Evolutionary conservation across 2,329 filamentous ascomycete genomes (phyloP).

Genomic region (Ceratocystiopsis brevicomis): DNA sequence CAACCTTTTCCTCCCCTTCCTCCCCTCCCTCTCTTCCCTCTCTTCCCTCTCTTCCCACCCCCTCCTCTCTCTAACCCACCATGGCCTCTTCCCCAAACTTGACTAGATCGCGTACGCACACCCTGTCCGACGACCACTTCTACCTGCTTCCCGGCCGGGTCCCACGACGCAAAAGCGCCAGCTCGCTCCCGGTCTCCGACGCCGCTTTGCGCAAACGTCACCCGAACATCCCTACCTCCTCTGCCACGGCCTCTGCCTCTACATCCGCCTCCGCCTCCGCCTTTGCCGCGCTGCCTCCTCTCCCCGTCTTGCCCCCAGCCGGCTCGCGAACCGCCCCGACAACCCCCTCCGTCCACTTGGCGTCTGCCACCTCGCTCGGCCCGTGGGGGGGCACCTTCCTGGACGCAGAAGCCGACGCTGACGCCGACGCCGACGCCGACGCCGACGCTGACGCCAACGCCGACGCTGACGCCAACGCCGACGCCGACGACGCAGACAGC

Average conservation of each 20-base stretch:
- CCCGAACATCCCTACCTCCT: not conserved
- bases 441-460: not conserved
- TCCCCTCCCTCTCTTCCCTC: not conserved
- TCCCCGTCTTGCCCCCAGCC: not conserved
- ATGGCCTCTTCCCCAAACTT: constrained; percentile 4
- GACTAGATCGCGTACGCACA: constrained; percentile 7
- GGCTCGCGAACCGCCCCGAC: not conserved
- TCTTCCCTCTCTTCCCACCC: not conserved
- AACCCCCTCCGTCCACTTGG: constrained; percentile 1
- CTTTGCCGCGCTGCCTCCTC: not conserved
- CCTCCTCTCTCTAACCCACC: constrained; percentile 1
- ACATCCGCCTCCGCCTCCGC: not conserved
- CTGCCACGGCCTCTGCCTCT: not conserved
- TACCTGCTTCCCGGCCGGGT: constrained; percentile 1
- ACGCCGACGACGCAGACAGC: not conserved
- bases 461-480: not conserved
- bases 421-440: constrained; percentile 1
- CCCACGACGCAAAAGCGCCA: constrained; percentile 6
- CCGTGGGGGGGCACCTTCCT: constrained; percentile 9
- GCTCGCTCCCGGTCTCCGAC: constrained; percentile 1
- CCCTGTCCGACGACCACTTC: constrained; percentile 7
- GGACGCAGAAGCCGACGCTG: constrained; percentile 3
- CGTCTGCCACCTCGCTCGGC: not conserved
- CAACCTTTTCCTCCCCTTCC: not conserved
- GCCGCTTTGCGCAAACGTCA: not conserved